Conservation (phyloP, 768 basidiomycete genomes). For the Mrakia blollopis region DNA sequence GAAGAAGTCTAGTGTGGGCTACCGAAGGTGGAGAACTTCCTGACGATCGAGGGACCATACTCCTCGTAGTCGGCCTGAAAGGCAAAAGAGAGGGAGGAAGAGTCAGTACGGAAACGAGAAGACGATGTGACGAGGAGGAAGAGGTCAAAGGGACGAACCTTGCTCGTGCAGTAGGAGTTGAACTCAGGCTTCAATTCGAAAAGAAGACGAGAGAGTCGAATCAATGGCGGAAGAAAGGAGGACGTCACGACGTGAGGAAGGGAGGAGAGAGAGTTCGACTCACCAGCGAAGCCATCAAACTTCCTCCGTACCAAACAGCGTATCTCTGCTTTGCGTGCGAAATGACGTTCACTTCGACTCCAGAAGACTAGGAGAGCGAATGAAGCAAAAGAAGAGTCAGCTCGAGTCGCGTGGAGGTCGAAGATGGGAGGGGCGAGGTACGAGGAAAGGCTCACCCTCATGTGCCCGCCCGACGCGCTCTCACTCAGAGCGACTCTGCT, state of each 20-base stretch:
- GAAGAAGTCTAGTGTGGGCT: constrained; percentile 10
- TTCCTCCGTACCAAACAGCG: constrained; percentile 98
- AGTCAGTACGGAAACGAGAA: neutral
- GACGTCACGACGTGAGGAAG: neutral
- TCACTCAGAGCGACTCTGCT: constrained; percentile 75
- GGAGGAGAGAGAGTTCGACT: constrained; percentile 39
- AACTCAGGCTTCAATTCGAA: constrained; percentile 69
- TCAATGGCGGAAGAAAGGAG: neutral
- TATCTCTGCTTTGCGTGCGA: constrained; percentile 95
- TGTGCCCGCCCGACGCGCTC: constrained; percentile 63
- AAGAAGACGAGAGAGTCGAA: neutral
- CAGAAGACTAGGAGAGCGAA: constrained; percentile 63
- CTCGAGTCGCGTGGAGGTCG: neutral
- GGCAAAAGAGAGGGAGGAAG: neutral
- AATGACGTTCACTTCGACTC: constrained; percentile 96
- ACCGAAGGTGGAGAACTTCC: constrained; percentile 31
- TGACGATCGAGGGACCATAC: constrained; percentile 42
- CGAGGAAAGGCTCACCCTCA: constrained; percentile 55
- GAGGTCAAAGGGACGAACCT: neutral
- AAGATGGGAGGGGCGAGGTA: neutral
- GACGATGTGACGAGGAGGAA: neutral
- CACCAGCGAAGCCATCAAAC: constrained; percentile 84
- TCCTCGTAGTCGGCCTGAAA: constrained; percentile 70
- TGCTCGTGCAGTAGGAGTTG: constrained; percentile 70
- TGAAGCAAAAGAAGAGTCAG: neutral